Base-by-base conservation (phyloP, 164 flowering plant genomes). In the Macadamia integrifolia region DNA sequence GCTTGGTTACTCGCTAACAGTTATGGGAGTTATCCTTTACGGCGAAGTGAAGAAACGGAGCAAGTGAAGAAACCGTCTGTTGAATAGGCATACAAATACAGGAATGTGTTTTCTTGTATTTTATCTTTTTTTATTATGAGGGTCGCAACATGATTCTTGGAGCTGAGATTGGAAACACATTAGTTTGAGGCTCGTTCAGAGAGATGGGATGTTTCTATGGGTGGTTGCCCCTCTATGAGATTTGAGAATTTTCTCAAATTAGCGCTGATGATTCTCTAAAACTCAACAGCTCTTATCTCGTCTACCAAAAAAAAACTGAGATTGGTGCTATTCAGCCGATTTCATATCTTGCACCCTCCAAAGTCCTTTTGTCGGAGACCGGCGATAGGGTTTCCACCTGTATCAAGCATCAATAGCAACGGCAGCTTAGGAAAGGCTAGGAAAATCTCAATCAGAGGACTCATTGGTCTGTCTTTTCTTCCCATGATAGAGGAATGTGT, bases 41-140 rank as follows among this genome's bases (percentile, higher is more conserved):
- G 82, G 89, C 60, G 86, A 87, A 80, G 88, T 88, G 74, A 86
- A 87, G 79, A 87, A 83, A 68, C 78, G 92, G 55, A 84, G 79
- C 77, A 86, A 84, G 68, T 57, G 60, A 43, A 57, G 30, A 9
- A 9, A 3, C 6, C 28, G 1, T 57, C 23, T 18, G 23, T 55
- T 18, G 58, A 28, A 18, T 18, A 30, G 6, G 18, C 58, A 55
- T 57, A 31, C 1, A 57, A 57, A 23, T 31, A 57, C 23, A 23
- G 23, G 23, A 23, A 23, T 23, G 30, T 23, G 18, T 18, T 9
- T 6, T 5, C 6, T 55, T 18, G 6, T 14, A 18, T 55, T 55
- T 57, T 11, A n/a, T 55, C 17, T 18, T 57, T 57, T 57, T 57
- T 57, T 23, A 23, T 18, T 23, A 23, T n/a, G 60, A 9, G 31